Evolutionary conservation across 1,139 yeast genomes (phyloP), one percentile per base, ranked within the genome.

Genomic region (Debaryomyces sp.): DNA sequence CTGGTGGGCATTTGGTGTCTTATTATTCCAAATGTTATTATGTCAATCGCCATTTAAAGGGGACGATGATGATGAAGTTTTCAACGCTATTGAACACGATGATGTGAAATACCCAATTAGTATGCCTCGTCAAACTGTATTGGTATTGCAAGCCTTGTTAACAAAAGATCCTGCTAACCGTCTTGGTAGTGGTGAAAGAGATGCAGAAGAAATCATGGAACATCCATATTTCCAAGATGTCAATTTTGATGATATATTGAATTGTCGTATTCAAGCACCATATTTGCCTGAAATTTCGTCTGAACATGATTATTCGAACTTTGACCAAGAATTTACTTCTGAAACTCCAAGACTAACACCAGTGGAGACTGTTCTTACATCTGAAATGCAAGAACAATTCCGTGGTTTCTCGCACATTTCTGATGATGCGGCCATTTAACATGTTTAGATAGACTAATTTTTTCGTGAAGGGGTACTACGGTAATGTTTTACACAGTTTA

Each of bases 1-100:
- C 70, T 95, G 99, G 99, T 94, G 99, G 99, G 98, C 99, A 0
- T 90, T 92, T 75, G 99, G 99, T 47, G 98, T 95, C 32, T 77
- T 94, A 55, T 75, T 95, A 54, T 94, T 92, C 70, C 99, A 94
- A 70, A 94, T 94, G 99, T 77, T 94, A 50, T 77, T 94, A 52
- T 95, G 97, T 47, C 96, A 94, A 69, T 89, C 97, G 4, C 99
- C 99, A 40, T 94, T 94, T 72, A 87, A 95, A 57, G 99, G 99
- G 55, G 97, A 92, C 57, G 99, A 94, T 66, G 99, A 95, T 63
- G 98, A 95, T 64, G 99, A 94, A 71, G 92, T 94, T 43, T 94
- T 94, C 73, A 95, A 92, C 68, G 97, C 99, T n/a, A 94, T 94
- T 61, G 82, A 92, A 55, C 88, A 94, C 41, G 99, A 94, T 73